A percentile compares a stretch with the other conserved stretches of the same genome.
These are phyloP conservation scores for Phyllosticta capitalensis DNA, from an alignment of 2,329 filamentous ascomycete species.

Conservation along the genomic window DNA sequence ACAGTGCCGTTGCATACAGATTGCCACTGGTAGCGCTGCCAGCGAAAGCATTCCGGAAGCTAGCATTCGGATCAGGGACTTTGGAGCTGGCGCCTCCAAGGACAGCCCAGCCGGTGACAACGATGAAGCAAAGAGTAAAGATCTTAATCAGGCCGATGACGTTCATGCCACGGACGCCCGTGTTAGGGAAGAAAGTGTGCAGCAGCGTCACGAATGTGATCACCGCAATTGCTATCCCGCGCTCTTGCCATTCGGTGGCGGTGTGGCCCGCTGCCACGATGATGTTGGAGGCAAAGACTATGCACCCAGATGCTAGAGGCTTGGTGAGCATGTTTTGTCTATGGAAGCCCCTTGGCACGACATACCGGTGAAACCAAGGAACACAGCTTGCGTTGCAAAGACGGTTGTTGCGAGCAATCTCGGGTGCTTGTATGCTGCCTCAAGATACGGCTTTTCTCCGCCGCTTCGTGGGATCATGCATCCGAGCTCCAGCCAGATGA, in stretches of 20 bases:
- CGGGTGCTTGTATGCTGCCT: constrained; percentile 56
- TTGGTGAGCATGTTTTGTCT: background rate
- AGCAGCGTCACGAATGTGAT: constrained; percentile 29
- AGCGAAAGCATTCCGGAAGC: constrained; percentile 21
- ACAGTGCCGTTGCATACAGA: constrained; percentile 56
- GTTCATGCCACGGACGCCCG: constrained; percentile 30
- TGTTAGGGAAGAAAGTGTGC: constrained; percentile 28
- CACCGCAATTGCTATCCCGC: constrained; percentile 31
- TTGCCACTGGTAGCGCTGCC: constrained; percentile 37
- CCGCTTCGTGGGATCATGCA: constrained; percentile 62
- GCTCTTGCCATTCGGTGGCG: constrained; percentile 45
- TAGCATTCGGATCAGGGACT: constrained; percentile 19
- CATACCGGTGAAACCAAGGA: constrained; percentile 45
- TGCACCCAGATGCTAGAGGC: constrained; percentile 51
- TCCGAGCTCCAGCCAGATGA: constrained; percentile 57
- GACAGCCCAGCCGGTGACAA: constrained; percentile 23
- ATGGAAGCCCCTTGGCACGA: background rate
- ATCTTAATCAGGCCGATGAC: constrained; percentile 33
- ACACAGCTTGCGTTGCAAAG: constrained; percentile 52
- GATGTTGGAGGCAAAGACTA: constrained; percentile 58
- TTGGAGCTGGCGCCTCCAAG: constrained; percentile 21
- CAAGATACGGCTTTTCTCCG: constrained; percentile 60
- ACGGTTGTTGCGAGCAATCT: constrained; percentile 55
- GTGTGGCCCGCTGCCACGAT: constrained; percentile 49
- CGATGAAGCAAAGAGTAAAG: constrained; percentile 29